Evolutionary conservation across 1,139 yeast species (phyloP).

Genomic region (Arxiozyma bovina): DNA sequence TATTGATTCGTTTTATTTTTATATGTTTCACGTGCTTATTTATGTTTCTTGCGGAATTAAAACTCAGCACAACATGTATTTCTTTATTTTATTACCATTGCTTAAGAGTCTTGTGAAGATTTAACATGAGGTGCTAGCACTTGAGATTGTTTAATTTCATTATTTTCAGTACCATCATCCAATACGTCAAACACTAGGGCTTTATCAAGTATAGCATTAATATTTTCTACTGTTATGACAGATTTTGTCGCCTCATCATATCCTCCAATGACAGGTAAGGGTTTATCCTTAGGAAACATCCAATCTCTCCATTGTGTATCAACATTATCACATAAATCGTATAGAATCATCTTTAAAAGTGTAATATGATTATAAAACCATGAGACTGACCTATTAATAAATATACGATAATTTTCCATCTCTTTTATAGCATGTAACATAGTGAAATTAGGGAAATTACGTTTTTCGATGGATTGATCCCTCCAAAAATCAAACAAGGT

Average conservation of each 20-base stretch:
- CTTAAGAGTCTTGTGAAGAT: not conserved
- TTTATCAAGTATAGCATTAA: slow-evolving; percentile 25
- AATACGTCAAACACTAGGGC: slow-evolving; percentile 25
- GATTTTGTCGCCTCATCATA: slow-evolving; percentile 6
- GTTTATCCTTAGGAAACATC: slow-evolving; percentile 26
- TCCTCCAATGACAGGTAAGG: slow-evolving; percentile 21
- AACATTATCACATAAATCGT: slow-evolving; percentile 29
- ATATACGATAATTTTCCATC: slow-evolving; percentile 30
- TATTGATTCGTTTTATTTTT: too few relatives aligned
- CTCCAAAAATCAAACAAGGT: slow-evolving; percentile 32
- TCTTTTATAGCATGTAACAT: slow-evolving; percentile 31
- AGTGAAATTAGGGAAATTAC: slow-evolving; percentile 24
- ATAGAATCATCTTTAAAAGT: slow-evolving; percentile 28
- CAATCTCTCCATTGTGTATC: slow-evolving; percentile 30
- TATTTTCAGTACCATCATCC: slow-evolving; percentile 26
- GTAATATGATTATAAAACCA: slow-evolving; percentile 32
- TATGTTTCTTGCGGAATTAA: not conserved
- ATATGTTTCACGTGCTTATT: too few relatives aligned
- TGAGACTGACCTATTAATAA: slow-evolving; percentile 30
- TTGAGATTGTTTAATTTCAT: slow-evolving; percentile 22
- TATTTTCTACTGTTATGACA: slow-evolving; percentile 17
- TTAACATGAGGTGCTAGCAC: slow-evolving; percentile 11
- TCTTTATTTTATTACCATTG: too few relatives aligned
- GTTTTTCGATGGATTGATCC: slow-evolving; percentile 29
- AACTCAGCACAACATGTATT: not conserved